Conservation (phyloP, 768 basidiomycete species). For the Boletus pseudopeckii region DNA sequence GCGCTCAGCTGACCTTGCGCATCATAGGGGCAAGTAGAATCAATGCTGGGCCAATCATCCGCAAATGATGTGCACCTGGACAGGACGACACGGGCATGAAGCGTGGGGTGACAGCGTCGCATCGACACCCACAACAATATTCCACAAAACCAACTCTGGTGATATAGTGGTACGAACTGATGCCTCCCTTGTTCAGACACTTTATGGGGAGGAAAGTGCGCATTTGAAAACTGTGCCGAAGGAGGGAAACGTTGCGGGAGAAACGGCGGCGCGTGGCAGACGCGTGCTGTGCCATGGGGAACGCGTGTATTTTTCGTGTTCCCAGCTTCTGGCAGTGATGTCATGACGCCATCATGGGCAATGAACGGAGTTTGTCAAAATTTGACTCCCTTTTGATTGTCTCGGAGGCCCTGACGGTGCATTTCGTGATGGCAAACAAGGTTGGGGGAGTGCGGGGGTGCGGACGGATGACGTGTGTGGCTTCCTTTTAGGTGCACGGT, state of each 20-base stretch:
- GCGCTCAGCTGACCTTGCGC: conserved; percentile 1
- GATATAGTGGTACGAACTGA: conserved; percentile 4
- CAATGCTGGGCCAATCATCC: background rate
- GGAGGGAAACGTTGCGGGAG: conserved; percentile 8
- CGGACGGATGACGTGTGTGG: conserved; percentile 19
- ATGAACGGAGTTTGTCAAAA: background rate
- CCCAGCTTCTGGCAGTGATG: conserved; percentile 7
- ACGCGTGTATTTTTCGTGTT: conserved; percentile 20
- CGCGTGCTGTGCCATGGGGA: conserved; percentile 30
- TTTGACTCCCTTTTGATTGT: conserved; percentile 9
- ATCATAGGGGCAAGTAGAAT: background rate
- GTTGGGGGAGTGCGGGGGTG: conserved; percentile 20
- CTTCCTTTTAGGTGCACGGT: background rate
- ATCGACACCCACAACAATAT: background rate
- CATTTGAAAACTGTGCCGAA: background rate
- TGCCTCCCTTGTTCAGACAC: conserved; percentile 2
- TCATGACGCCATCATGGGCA: conserved; percentile 17
- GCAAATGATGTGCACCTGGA: background rate
- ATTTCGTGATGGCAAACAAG: conserved; percentile 14
- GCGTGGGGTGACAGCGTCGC: conserved; percentile 4
- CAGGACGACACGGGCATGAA: conserved; percentile 10
- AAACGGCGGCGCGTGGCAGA: conserved; percentile 17
- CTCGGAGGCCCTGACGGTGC: conserved; percentile 11
- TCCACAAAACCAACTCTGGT: background rate
- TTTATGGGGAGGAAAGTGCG: background rate